Evolutionary conservation across 345 rosid genomes (phyloP), one percentile per base, ranked within the genome.

Genomic region (Passiflora organensis): DNA sequence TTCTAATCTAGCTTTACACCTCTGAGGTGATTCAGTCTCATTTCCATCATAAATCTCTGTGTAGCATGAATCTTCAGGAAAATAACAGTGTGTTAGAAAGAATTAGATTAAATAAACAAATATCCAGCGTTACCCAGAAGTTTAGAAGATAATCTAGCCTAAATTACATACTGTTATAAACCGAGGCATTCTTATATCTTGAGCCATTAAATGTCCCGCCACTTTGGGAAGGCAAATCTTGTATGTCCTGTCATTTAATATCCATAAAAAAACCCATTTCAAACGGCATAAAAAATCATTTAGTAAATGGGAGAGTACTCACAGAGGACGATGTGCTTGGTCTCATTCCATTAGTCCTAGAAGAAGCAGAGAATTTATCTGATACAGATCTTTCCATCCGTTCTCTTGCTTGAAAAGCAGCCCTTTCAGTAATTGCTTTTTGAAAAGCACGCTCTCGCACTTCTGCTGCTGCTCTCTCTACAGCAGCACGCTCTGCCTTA

Each of bases 1-100:
- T 67, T 93, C 95, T 65, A 89, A 71, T 56, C 96, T 86, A 16
- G 96, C 95, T 78, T 78, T 93, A 75, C 84, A 89, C 78, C 99
- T 84, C 65, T 86, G 94, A 77, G 94, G 81, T 25, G 99, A 80
- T 81, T 93, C 99, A 61, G 74, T 84, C 71, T 93, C 96, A 68
- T 55, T 69, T 60, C 78, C 87, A 68, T 74, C 75, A 38, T 55
- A 55, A 54, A 71, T 72, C 61, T 76, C 76, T 18, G 32, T 21
- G 51, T 45, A 17, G 43, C 34, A 25, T 32, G 74, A 44, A 67
- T 68, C 78, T 70, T 72, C 51, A 72, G 58, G 45, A 47, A 55
- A 25, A 19, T 32, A 14, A 21, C 49, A 43, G 13, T n/a, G 6
- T 15, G 62, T 71, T 44, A 63, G 56, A 41, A 67, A 28, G 42